Evolutionary conservation across 352 stramenopile species (phyloP).

Genomic region (Pythium aquatile): DNA sequence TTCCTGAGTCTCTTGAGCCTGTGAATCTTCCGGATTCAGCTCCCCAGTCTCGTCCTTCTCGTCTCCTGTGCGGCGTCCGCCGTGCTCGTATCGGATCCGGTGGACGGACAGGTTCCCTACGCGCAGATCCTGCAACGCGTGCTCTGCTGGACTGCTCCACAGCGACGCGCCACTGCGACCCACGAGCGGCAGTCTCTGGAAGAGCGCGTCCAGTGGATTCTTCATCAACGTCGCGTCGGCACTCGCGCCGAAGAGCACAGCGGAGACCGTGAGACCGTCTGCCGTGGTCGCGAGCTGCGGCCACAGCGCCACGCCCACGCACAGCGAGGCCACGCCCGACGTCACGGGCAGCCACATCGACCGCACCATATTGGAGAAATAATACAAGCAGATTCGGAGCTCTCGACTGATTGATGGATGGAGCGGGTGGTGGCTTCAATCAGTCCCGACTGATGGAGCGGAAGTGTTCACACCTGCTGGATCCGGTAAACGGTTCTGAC

Average conservation of each 20-base stretch:
- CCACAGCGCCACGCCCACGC: constrained; percentile 19
- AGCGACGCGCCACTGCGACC: constrained; percentile 11
- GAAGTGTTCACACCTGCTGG: neutral
- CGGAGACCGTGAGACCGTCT: constrained; percentile 14
- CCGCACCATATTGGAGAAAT: constrained; percentile 16
- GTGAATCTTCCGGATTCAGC: neutral
- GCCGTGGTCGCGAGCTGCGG: constrained; percentile 16
- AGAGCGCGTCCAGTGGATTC: constrained; percentile 17
- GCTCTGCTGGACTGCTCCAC: constrained; percentile 11
- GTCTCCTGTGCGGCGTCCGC: neutral
- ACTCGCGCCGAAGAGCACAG: constrained; percentile 10
- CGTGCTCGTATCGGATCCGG: constrained; percentile 49
- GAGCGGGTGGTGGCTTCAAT: neutral
- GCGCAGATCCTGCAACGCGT: constrained; percentile 33
- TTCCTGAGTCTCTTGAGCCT: neutral
- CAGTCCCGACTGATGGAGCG: neutral
- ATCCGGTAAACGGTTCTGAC: constrained; percentile 13
- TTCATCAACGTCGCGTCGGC: neutral
- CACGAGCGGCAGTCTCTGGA: constrained; percentile 12
- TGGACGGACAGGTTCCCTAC: constrained; percentile 63
- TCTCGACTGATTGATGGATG: neutral
- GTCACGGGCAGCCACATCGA: constrained; percentile 29
- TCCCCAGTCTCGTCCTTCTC: constrained; percentile 9
- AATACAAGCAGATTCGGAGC: neutral
- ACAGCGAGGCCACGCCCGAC: constrained; percentile 21